A percentile compares a stretch with the other conserved stretches of the same genome.
phyloP scores from a whole-genome alignment of 495 filamentous ascomycete genomes.

The Penicillium malachiteum region DNA sequence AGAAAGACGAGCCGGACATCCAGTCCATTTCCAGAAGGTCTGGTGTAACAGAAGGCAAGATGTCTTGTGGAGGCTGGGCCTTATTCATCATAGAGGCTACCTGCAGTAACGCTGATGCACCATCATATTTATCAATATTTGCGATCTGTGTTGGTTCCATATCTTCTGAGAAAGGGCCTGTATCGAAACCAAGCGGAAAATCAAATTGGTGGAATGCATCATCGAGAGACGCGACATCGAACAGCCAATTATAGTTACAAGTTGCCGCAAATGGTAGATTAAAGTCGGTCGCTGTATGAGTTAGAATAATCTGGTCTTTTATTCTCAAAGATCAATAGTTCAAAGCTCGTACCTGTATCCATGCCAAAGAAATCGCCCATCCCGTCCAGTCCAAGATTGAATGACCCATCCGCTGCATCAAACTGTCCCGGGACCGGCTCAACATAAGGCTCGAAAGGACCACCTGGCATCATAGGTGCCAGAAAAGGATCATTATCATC shows the following conservation, averaged over 20 bases:
- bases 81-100: slow-evolving; percentile 20
- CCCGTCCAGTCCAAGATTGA: slow-evolving; percentile 21
- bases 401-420: slow-evolving; percentile 38
- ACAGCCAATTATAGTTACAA: slow-evolving; percentile 57
- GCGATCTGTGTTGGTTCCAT: slow-evolving; percentile 7
- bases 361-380: slow-evolving; percentile 28
- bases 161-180: slow-evolving; percentile 19
- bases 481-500: slow-evolving; percentile 33
- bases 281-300: slow-evolving; percentile 46
- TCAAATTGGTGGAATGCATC: slow-evolving; percentile 36
- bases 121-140: slow-evolving; percentile 14
- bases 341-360: slow-evolving; percentile 31
- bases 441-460: slow-evolving; percentile 36
- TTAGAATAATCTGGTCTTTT: slow-evolving; percentile 10
- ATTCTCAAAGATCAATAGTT: not conserved
- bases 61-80: not conserved
- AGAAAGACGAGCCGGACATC: slow-evolving; percentile 26
- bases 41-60: slow-evolving; percentile 2
- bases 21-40: slow-evolving; percentile 31
- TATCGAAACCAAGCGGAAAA: slow-evolving; percentile 26
- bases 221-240: slow-evolving; percentile 43
- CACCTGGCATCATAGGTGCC: slow-evolving; percentile 35
- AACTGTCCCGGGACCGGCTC: slow-evolving; percentile 39
- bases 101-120: slow-evolving; percentile 20
- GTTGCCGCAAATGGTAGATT: slow-evolving; percentile 57